Base-by-base conservation (phyloP, 2,329 filamentous ascomycete species). In the Ambrosiella cleistominuta region DNA sequence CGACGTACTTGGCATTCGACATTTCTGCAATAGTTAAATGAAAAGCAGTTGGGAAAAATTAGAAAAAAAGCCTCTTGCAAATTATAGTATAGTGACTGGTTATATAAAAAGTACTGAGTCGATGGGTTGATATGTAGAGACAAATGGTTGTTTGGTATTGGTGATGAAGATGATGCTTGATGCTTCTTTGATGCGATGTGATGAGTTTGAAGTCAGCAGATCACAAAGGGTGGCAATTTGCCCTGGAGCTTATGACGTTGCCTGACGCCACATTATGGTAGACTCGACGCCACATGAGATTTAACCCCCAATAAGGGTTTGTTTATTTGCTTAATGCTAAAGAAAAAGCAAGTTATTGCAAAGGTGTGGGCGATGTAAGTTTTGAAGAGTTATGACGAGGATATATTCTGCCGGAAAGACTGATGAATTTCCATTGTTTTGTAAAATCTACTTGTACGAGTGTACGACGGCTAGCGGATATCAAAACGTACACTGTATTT, bases 1-100 rank as follows among this genome's bases (percentile, higher is more conserved):
- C 79, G 63, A 85, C 78, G 70, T 96, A 97, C 72, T 91, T 93
- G 56, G 88, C 76, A 64, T 80, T 88, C 61, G 82, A 76, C 86
- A 91, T 91, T 59, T 64, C 38, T 42, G 44, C 13, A 8, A 54
- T 2, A 15, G 36, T 17, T 7, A 35, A 47, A 9, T 35, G 15
- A n/a, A 49, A 12, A 8, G 44, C 19, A 15, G 44, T 47, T 13
- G 12, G 44, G 4, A 27, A 27, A 27, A 2, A 53, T 13, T 8
- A 36, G 13, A 38, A 53, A 36, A 35, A 11, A 9, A 51, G 17
- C 12, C 11, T 27, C 12, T 51, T 19, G 47, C 27, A 19, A 27
- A 27, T 27, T 27, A 27, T 27, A 27, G 27, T 27, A 27, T 5
- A 27, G 27, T 5, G 3, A 27, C 27, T 27, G 27, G 4, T 27